Conservation (phyloP, 2,329 filamentous ascomycete genomes). For the Aspergillus alliaceus region DNA sequence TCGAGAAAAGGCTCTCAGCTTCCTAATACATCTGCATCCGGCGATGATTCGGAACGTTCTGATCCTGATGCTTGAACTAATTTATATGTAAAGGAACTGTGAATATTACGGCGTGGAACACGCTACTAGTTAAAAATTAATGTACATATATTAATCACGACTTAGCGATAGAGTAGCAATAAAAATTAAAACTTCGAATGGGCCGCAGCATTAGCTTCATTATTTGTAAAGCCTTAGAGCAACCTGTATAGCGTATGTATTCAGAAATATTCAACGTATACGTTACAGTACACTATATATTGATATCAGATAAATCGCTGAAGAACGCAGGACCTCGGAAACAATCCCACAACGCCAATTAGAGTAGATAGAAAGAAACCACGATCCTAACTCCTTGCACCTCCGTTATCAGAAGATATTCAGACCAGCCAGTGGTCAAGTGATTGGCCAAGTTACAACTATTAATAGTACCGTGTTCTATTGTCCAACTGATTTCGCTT, state of each 20-base stretch:
- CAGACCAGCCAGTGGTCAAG: constrained; percentile 17
- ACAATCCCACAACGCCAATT: constrained; percentile 4
- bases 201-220: neutral
- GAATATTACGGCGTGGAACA: neutral
- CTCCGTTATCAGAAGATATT: neutral
- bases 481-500: neutral
- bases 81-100: neutral
- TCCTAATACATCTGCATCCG: constrained; percentile 28
- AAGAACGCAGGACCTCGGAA: constrained; percentile 13
- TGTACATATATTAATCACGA: neutral
- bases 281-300: neutral
- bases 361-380: neutral
- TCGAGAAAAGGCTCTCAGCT: constrained; percentile 34
- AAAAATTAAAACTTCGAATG: neutral
- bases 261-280: no score
- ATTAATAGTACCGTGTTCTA: neutral
- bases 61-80: constrained; percentile 4
- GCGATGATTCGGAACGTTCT: constrained; percentile 29
- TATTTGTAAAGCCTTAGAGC: neutral
- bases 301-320: constrained; percentile 21
- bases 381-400: constrained; percentile 16
- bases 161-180: neutral
- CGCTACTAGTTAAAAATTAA: neutral
- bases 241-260: neutral
- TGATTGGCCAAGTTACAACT: neutral